Percentiles rank a stretch among this genome's conserved stretches.
Evolutionary conservation across 2,329 filamentous ascomycete species (phyloP).

Genomic region (Fusarium poae): DNA sequence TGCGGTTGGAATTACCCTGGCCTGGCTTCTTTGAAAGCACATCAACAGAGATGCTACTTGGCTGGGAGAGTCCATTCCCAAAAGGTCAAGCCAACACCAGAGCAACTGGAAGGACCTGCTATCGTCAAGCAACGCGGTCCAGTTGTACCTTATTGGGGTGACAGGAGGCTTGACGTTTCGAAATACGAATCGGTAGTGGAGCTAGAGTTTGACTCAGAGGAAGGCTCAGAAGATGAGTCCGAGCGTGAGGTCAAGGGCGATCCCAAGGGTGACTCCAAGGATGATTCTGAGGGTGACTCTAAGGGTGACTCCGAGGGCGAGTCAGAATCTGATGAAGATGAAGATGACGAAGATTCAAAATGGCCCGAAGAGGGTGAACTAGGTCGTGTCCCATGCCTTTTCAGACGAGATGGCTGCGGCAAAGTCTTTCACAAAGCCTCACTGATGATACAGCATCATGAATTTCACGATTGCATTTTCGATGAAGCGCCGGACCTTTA

Average conservation of each 20-base stretch:
- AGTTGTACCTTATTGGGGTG: too few species aligned
- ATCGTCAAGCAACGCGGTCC: too few species aligned
- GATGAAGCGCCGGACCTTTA: too few species aligned
- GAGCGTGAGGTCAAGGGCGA: too few species aligned
- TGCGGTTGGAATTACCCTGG: too few species aligned
- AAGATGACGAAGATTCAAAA: neutral
- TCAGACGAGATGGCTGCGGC: neutral
- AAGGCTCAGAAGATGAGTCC: neutral
- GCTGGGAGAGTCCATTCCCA: too few species aligned
- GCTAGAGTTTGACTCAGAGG: neutral
- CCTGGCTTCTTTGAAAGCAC: too few species aligned
- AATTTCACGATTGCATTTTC: too few species aligned
- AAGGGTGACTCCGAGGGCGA: neutral
- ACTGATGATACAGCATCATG: neutral
- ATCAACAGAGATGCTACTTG: too few species aligned
- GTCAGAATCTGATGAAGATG: neutral
- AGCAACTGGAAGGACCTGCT: too few species aligned
- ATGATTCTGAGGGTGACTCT: neutral
- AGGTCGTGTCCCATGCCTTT: neutral
- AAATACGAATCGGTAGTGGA: neutral
- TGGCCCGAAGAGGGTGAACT: neutral
- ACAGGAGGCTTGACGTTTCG: too few species aligned
- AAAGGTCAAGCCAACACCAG: too few species aligned
- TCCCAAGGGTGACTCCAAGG: fast-evolving
- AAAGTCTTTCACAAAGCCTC: neutral